Evolutionary conservation across 805 yeast genomes (phyloP), one percentile per base, ranked within the genome.

Genomic region (Huiozyma sinensis): DNA sequence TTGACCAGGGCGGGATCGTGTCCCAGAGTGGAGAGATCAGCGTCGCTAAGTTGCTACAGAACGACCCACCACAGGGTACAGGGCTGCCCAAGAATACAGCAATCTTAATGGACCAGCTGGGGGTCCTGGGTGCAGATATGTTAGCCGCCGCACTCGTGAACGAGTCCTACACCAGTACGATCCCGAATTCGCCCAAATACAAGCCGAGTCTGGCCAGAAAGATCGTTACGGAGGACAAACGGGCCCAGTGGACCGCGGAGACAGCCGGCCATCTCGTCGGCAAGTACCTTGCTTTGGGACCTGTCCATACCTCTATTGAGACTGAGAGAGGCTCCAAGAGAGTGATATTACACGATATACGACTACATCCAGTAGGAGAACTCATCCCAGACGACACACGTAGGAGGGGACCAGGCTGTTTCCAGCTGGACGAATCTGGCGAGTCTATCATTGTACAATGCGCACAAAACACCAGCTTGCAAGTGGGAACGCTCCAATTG

Each of bases 1-100:
- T 92, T 55, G 98, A 92, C 53, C 69, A 67, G 32, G 98, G 98
- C 1, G 67, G 70, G 1, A 73, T 90, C 0, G 58, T 92, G 2
- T 60, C 69, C 12, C 94, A 83, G 49, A 70, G 83, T 1, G 56
- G 55, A 6, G 61, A 60, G 5, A 13, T 60, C 5, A 6, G 33
- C 6, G 44, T 55, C 1, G 36, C 44, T 4, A 34, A 47, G 7
- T 24, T 61, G 32, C 36, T 17, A 17, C 24, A 57, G 11, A 30
- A 39, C 7, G 8, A 11, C 4, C 28, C 39, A 28, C 39, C 29
- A 13, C 11, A 8, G 24, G 40, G 8, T 10, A 11, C 5, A 37
- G 9, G n/a, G 6, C 38, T 10, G 31, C 12, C 24, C 6, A n/a
- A 28, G 7, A 13, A 33, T 28, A 55, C 58, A 13, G 49, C 54